phyloP scores from a whole-genome alignment of 257 asterid species.

The Nicotiana obtusifolia region DNA sequence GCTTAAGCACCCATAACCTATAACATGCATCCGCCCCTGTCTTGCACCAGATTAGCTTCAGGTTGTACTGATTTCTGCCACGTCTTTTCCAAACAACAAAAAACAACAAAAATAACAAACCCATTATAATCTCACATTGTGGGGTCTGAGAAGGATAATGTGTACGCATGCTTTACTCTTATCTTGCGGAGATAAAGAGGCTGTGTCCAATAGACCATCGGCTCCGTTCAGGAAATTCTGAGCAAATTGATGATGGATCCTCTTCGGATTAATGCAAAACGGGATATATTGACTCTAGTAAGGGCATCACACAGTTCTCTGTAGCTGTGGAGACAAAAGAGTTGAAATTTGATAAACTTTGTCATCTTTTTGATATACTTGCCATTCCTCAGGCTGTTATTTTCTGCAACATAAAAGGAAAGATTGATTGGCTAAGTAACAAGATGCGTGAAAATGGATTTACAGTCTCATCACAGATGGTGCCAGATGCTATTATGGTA shows the following conservation, averaged over 20 bases:
- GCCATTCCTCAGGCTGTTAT: conserved; percentile 96
- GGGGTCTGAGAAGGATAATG: too few species aligned
- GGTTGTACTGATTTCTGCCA: conserved; percentile 92
- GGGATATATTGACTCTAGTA: conserved; percentile 98
- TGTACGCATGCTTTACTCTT: too few species aligned
- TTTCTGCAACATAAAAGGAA: conserved; percentile 90
- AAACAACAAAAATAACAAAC: too few species aligned
- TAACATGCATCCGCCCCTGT: too few species aligned
- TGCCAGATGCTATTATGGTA: conserved; percentile 82
- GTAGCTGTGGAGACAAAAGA: conserved; percentile 95
- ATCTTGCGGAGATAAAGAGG: too few species aligned
- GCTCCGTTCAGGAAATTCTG: conserved; percentile 41
- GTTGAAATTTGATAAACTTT: conserved; percentile 90
- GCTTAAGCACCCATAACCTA: too few species aligned
- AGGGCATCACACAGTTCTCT: conserved; percentile 97
- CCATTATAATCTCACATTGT: too few species aligned
- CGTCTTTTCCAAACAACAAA: conserved; percentile 55
- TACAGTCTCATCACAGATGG: conserved; percentile 91
- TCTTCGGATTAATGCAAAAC: conserved; percentile 89
- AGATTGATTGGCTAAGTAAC: conserved; percentile 91
- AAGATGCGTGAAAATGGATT: conserved; percentile 85
- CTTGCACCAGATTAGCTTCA: conserved; percentile 12
- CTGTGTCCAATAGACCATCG: too few species aligned
- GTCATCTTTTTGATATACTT: conserved; percentile 91
- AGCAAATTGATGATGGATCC: conserved; percentile 99